Evolutionary conservation across 441 rosid genomes (phyloP), one percentile per base, ranked within the genome.

Genomic region (Melastoma candidum): DNA sequence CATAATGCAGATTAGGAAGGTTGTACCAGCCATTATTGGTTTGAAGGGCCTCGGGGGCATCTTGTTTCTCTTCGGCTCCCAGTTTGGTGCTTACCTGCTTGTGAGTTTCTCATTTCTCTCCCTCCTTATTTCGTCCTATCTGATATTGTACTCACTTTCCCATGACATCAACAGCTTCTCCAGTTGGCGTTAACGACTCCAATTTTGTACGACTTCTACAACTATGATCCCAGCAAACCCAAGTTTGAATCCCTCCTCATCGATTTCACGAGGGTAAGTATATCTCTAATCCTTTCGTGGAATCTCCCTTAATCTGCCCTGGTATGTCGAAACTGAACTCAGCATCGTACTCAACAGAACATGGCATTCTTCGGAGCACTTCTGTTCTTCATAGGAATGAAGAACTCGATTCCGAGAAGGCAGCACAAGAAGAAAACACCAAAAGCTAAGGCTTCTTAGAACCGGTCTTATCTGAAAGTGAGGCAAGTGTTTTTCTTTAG

Each of bases 81-180:
- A 65, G 13, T 29, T 68, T 12, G 84, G 84, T 50, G 81, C 81
- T 43, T 64, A 53, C 71, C 79, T 78, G 48, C 72, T 78, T 78
- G 84, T 78, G 43, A 26, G 73, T 14, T n/a, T 12, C 36, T 27
- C 1, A 7, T 26, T 46, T 29, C 9, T 7, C 32, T 12, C 13
- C 11, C 29, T 8, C 22, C 24, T 27, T 45, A 27, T 26, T 27
- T 26, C n/a, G 26, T 17, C 54, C 46, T 60, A 36, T 36, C 8
- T 36, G 41, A 36, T 3, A 36, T 4, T 4, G 41, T 36, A 36
- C 41, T 36, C 41, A 36, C 41, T 2, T 9, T 3, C 6, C 41
- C 41, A 36, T 36, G 8, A 6, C 41, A 36, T 27, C 4, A 53
- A 44, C 46, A 78, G 83, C 68, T 71, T 63, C n/a, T 74, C 48